phyloP scores from a whole-genome alignment of 2,329 filamentous ascomycete genomes.

The Diaporthe sp. region DNA sequence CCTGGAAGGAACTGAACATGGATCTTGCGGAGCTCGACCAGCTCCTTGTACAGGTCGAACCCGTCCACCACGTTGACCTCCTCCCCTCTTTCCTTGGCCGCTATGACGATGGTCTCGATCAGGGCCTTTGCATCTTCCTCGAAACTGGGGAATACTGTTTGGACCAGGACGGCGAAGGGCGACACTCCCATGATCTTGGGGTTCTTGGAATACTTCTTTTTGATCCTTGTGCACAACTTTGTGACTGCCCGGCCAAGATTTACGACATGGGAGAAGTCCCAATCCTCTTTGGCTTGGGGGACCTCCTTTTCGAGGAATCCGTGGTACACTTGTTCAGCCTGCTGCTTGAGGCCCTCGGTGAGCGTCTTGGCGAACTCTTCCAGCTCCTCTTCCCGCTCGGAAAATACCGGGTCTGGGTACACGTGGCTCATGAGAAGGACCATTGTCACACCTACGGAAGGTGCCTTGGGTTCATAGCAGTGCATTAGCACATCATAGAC shows the following conservation, averaged over 20 bases:
- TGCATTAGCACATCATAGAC: slow-evolving; percentile 89
- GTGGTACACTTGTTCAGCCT: slow-evolving; percentile 85
- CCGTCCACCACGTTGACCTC: slow-evolving; percentile 92
- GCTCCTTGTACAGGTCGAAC: slow-evolving; percentile 91
- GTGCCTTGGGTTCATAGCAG: slow-evolving; percentile 90
- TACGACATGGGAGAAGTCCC: slow-evolving; percentile 93
- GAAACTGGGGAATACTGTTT: slow-evolving; percentile 89
- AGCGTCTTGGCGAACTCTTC: slow-evolving; percentile 81
- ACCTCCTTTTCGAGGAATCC: slow-evolving; percentile 84
- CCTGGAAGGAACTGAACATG: slow-evolving; percentile 82
- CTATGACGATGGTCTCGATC: slow-evolving; percentile 83
- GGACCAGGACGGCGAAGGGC: slow-evolving; percentile 78
- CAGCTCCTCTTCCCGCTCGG: slow-evolving; percentile 76
- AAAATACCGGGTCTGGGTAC: slow-evolving; percentile 82
- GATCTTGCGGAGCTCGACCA: slow-evolving; percentile 86
- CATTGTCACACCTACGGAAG: slow-evolving; percentile 84
- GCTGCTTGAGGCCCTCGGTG: slow-evolving; percentile 78
- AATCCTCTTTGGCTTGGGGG: slow-evolving; percentile 83
- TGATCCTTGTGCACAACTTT: slow-evolving; percentile 87
- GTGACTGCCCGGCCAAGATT: slow-evolving; percentile 89
- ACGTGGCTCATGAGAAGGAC: slow-evolving; percentile 87
- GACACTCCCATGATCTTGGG: slow-evolving; percentile 86
- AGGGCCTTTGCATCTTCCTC: slow-evolving; percentile 91
- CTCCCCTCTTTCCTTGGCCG: slow-evolving; percentile 76
- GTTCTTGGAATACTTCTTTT: slow-evolving; percentile 91